Evolutionary conservation across 306 rosid species (phyloP).

Genomic region (Cyamopsis tetragonoloba): DNA sequence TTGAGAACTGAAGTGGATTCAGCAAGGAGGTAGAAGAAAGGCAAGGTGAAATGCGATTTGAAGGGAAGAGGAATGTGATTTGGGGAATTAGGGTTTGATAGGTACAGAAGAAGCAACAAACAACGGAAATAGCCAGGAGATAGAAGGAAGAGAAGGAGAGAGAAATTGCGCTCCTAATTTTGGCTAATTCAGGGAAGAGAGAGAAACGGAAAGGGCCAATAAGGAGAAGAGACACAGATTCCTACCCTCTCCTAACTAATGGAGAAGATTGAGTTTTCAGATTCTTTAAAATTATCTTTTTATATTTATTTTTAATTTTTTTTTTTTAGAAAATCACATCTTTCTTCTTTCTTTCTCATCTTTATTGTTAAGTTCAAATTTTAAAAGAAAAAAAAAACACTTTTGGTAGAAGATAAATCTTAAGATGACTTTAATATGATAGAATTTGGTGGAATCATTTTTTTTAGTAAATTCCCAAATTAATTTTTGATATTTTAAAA

Average conservation of each 20-base stretch:
- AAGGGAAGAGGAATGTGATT: background rate
- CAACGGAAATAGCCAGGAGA: background rate
- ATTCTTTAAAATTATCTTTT: background rate
- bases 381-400: no score
- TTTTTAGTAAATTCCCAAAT: no score
- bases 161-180: background rate
- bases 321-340: no score
- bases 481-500: no score
- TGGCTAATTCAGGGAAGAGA: background rate
- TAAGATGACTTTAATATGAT: no score
- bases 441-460: no score
- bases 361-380: no score
- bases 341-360: no score
- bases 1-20: background rate
- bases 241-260: background rate
- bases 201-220: background rate
- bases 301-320: no score
- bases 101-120: slow-evolving; percentile 1
- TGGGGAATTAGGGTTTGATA: slow-evolving; percentile 19
- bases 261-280: background rate
- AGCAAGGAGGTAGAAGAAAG: background rate
- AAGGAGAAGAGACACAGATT: background rate
- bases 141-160: background rate
- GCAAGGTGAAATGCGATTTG: background rate
- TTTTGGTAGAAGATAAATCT: no score